Percentiles rank a stretch among this genome's conserved stretches.
Evolutionary conservation across 2,329 filamentous ascomycete species (phyloP).

Genomic region (Fusarium stilboides): DNA sequence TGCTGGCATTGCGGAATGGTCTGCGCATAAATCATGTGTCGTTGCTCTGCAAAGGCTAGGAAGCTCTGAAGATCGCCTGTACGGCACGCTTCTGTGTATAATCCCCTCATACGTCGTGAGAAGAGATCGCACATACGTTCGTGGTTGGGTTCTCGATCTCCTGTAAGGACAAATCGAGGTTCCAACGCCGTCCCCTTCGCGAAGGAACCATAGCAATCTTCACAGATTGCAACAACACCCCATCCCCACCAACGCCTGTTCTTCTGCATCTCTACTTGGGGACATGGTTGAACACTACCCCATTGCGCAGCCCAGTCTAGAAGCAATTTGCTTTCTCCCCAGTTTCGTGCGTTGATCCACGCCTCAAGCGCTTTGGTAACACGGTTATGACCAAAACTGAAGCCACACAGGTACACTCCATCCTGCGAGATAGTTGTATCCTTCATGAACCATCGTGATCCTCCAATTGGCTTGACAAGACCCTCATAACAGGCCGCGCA

Average conservation of each 20-base stretch:
- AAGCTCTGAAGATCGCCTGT: slow-evolving; percentile 47
- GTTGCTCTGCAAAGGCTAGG: slow-evolving; percentile 45
- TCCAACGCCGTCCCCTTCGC: slow-evolving; percentile 50
- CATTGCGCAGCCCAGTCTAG: slow-evolving; percentile 51
- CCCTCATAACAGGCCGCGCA: slow-evolving; percentile 56
- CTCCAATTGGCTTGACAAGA: slow-evolving; percentile 51
- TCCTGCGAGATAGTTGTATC: slow-evolving; percentile 21
- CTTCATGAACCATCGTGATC: slow-evolving; percentile 52
- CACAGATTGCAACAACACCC: slow-evolving; percentile 55
- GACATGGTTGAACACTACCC: slow-evolving; percentile 51
- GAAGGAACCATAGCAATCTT: slow-evolving; percentile 56
- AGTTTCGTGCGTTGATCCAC: slow-evolving; percentile 51
- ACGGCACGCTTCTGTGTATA: slow-evolving; percentile 53
- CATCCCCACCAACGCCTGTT: slow-evolving; percentile 54
- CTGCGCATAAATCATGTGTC: slow-evolving; percentile 52
- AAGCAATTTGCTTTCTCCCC: slow-evolving; percentile 47
- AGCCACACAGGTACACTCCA: slow-evolving; percentile 51
- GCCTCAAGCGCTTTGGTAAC: slow-evolving; percentile 42
- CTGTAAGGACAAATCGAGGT: slow-evolving; percentile 49
- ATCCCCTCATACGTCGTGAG: slow-evolving; percentile 55
- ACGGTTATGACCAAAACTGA: slow-evolving; percentile 54
- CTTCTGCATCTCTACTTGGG: slow-evolving; percentile 24
- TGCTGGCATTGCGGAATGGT: slow-evolving; percentile 49
- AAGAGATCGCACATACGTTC: slow-evolving; percentile 57
- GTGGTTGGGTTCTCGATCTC: slow-evolving; percentile 30